A percentile compares a stretch with the other conserved stretches of the same genome.
phyloP scores from a whole-genome alignment of 768 basidiomycete species.

The Boletus coccyginus region DNA sequence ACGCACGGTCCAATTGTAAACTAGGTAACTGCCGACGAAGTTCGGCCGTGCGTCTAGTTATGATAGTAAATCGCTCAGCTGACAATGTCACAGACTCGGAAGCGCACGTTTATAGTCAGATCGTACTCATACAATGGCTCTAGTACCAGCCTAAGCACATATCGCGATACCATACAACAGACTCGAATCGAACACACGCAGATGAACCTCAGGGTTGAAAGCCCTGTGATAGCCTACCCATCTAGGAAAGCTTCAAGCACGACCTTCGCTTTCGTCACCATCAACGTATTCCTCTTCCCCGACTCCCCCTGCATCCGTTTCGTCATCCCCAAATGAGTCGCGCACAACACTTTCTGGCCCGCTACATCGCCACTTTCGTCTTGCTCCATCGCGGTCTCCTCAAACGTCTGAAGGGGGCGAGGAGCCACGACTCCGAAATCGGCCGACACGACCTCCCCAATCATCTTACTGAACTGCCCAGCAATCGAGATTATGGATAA shows the following conservation, averaged over 20 bases:
- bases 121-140: too few species aligned
- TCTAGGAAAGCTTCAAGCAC: conserved; percentile 12
- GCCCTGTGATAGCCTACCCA: neutral
- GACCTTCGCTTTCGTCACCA: conserved; percentile 8
- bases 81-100: neutral
- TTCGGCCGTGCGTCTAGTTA: too few species aligned
- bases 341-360: conserved; percentile 10
- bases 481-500: conserved; percentile 1
- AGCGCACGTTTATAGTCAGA: neutral
- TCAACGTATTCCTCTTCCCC: neutral
- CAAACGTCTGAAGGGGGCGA: neutral
- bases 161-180: neutral
- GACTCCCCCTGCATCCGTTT: conserved; percentile 1
- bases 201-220: neutral
- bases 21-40: too few species aligned
- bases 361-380: neutral
- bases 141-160: neutral
- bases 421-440: conserved; percentile 7
- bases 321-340: conserved; percentile 13
- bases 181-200: neutral
- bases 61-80: neutral
- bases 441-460: conserved; percentile 2
- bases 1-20: too few species aligned
- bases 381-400: conserved; percentile 11
- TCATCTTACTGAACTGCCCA: conserved; percentile 3